Evolutionary conservation across 345 rosid species (phyloP).

Genomic region (Iberis pinnata): DNA sequence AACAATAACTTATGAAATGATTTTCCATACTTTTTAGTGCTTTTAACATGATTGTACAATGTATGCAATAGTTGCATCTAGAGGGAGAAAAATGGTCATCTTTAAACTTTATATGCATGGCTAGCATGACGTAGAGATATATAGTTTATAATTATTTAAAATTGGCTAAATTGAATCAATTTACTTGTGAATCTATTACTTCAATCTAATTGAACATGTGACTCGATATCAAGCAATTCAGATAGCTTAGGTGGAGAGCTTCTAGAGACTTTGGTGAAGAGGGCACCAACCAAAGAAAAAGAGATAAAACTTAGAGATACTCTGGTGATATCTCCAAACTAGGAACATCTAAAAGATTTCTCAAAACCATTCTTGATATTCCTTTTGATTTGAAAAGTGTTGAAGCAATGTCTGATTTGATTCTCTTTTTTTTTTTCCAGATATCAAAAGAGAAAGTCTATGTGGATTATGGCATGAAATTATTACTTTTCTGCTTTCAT

Average conservation of each 20-base stretch:
- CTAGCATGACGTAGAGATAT: too few species aligned
- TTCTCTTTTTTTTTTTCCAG: too few species aligned
- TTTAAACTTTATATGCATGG: slow-evolving; percentile 9
- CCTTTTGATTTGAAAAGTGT: slow-evolving; percentile 92
- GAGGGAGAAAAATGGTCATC: too few species aligned
- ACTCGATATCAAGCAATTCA: slow-evolving; percentile 53
- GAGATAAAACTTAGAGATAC: slow-evolving; percentile 88
- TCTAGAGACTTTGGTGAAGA: slow-evolving; percentile 85
- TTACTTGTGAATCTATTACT: too few species aligned
- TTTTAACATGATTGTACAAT: neutral
- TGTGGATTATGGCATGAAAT: too few species aligned
- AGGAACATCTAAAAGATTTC: slow-evolving; percentile 89
- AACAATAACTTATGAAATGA: slow-evolving; percentile 10
- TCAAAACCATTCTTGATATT: slow-evolving; percentile 76
- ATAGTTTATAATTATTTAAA: too few species aligned
- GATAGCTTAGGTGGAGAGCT: slow-evolving; percentile 88
- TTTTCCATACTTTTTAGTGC: slow-evolving; percentile 22
- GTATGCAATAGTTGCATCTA: too few species aligned
- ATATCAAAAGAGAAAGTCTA: too few species aligned
- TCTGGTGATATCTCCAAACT: slow-evolving; percentile 61
- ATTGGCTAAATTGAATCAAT: too few species aligned
- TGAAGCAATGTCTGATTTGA: slow-evolving; percentile 95
- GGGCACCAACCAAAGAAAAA: slow-evolving; percentile 99
- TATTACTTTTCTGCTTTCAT: too few species aligned
- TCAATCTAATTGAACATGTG: too few species aligned